A percentile compares a stretch with the other conserved stretches of the same genome.
phyloP scores from a whole-genome alignment of 768 basidiomycete species.

The Pleurotus sapidus region DNA sequence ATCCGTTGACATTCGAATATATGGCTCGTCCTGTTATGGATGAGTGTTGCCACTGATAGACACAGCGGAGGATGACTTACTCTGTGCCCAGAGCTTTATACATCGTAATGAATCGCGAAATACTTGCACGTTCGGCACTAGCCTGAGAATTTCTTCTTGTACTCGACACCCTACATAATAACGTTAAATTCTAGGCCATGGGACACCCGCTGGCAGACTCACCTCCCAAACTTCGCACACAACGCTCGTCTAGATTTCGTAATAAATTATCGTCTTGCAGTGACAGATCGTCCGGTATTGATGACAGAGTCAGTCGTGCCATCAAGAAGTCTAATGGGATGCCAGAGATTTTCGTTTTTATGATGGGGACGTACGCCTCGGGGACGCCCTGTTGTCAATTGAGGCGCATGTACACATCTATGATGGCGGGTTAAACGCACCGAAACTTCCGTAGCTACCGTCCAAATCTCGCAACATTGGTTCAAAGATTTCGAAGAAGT shows the following conservation, averaged over 20 bases:
- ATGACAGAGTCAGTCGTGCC: conserved; percentile 81
- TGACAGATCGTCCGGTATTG: conserved; percentile 90
- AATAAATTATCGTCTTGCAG: conserved; percentile 89
- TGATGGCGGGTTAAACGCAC: conserved; percentile 45
- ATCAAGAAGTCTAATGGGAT: conserved; percentile 94
- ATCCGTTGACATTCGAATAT: conserved; percentile 97
- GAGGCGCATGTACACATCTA: conserved; percentile 4
- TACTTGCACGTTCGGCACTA: conserved; percentile 92
- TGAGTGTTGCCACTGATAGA: background rate
- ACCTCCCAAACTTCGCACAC: conserved; percentile 94
- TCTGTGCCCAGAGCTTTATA: conserved; percentile 97
- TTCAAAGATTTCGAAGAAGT: conserved; percentile 93
- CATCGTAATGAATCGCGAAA: conserved; percentile 94
- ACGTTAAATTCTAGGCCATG: conserved; percentile 10
- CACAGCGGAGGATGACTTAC: conserved; percentile 42
- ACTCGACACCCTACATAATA: conserved; percentile 77
- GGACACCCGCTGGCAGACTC: conserved; percentile 10
- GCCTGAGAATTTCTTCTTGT: conserved; percentile 90
- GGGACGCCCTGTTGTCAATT: conserved; percentile 73
- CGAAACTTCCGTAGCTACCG: conserved; percentile 83
- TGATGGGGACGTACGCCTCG: conserved; percentile 94
- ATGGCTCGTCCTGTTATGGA: conserved; percentile 77
- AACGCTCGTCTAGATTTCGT: conserved; percentile 90
- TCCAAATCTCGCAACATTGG: conserved; percentile 82
- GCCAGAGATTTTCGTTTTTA: conserved; percentile 87